Conservation (phyloP, 2,329 filamentous ascomycete species). For the Pezicula rhizophila region DNA sequence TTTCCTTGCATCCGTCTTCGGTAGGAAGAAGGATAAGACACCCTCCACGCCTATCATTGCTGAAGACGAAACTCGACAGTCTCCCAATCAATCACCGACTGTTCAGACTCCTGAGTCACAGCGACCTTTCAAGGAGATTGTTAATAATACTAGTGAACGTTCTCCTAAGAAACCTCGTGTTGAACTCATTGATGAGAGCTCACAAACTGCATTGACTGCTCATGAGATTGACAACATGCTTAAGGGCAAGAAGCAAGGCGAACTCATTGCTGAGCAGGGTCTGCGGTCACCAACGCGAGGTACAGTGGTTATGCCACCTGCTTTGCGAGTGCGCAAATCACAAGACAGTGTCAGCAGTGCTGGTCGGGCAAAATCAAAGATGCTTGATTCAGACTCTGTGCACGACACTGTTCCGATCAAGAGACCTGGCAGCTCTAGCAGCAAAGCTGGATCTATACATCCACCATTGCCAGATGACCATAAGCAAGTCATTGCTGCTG, state of each 20-base stretch:
- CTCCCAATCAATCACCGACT: slow-evolving; percentile 43
- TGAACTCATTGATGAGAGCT: slow-evolving; percentile 61
- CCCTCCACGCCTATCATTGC: slow-evolving; percentile 45
- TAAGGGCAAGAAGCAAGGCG: slow-evolving; percentile 40
- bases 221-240: slow-evolving; percentile 75
- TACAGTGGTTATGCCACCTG: slow-evolving; percentile 26
- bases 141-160: slow-evolving; percentile 46
- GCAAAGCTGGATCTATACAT: slow-evolving; percentile 44
- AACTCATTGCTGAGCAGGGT: slow-evolving; percentile 16
- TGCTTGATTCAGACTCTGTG: slow-evolving; percentile 27
- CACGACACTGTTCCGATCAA: slow-evolving; percentile 32
- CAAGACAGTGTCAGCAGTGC: slow-evolving; percentile 45
- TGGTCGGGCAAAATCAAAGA: slow-evolving; percentile 32
- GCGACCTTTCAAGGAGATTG: slow-evolving; percentile 55
- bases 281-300: slow-evolving; percentile 21
- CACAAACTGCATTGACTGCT: slow-evolving; percentile 80
- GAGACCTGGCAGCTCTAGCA: slow-evolving; percentile 72
- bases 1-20: slow-evolving; percentile 37
- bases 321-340: slow-evolving; percentile 39
- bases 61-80: slow-evolving; percentile 58
- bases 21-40: slow-evolving; percentile 37
- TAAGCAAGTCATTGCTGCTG: slow-evolving; percentile 76
- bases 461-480: slow-evolving; percentile 81
- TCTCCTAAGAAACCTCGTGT: slow-evolving; percentile 33
- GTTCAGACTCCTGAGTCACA: slow-evolving; percentile 48